A percentile compares a stretch with the other conserved stretches of the same genome.
Conservation (phyloP, 495 filamentous ascomycete genomes). For the Endocarpon pusillum region DNA sequence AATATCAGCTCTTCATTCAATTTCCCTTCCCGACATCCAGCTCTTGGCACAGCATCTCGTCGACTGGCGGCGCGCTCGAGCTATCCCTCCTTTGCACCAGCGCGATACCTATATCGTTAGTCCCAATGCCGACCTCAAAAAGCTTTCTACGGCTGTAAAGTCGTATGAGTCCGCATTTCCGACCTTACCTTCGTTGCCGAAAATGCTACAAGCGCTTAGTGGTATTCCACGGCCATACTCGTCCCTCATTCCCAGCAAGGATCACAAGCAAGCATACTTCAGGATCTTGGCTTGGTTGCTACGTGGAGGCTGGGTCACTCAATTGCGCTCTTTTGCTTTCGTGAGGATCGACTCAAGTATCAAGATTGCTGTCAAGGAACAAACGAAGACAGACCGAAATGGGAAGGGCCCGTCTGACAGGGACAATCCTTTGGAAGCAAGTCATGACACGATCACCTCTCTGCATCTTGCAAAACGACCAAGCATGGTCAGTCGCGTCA, state of each 20-base stretch:
- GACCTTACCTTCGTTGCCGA: slow-evolving; percentile 59
- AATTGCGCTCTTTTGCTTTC: slow-evolving; percentile 77
- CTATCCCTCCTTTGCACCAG: slow-evolving; percentile 79
- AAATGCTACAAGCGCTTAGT: slow-evolving; percentile 67
- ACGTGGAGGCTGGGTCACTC: slow-evolving; percentile 80
- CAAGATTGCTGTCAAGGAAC: slow-evolving; percentile 29
- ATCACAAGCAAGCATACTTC: slow-evolving; percentile 74
- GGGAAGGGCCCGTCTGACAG: neutral
- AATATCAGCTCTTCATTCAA: slow-evolving; percentile 52
- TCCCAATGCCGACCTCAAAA: slow-evolving; percentile 70
- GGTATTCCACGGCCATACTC: slow-evolving; percentile 63
- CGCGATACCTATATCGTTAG: slow-evolving; percentile 87
- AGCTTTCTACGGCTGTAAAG: slow-evolving; percentile 50
- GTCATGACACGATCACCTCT: slow-evolving; percentile 2
- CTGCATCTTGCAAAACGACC: neutral
- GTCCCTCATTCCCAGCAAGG: slow-evolving; percentile 67
- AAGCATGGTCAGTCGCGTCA: neutral
- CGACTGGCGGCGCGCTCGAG: slow-evolving; percentile 82
- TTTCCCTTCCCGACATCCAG: slow-evolving; percentile 63
- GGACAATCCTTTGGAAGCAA: neutral
- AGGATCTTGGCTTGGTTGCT: slow-evolving; percentile 84
- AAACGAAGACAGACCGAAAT: slow-evolving; percentile 1
- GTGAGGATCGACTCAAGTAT: slow-evolving; percentile 39
- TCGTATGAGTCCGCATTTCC: slow-evolving; percentile 64
- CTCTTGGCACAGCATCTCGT: slow-evolving; percentile 80